Conservation (phyloP, 176 grass and related monocot species). For the Guadua angustifolia region DNA sequence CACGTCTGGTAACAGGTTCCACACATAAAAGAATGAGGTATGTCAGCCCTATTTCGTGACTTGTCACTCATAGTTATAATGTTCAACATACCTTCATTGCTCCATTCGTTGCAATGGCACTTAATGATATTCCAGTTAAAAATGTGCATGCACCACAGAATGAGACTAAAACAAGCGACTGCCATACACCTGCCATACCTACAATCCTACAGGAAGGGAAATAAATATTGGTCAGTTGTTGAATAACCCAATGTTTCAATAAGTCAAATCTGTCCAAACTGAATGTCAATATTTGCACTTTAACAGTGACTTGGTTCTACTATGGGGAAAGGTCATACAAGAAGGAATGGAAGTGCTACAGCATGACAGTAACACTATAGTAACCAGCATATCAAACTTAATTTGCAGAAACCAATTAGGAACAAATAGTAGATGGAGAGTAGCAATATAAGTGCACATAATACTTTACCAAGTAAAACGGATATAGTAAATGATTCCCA, state of each 20-base stretch:
- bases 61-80: not conserved
- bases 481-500: constrained; percentile 99
- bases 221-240: constrained; percentile 27
- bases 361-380: not conserved
- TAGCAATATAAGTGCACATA: constrained; percentile 1
- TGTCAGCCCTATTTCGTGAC: constrained; percentile 11
- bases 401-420: constrained; percentile 15
- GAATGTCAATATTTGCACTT: not conserved
- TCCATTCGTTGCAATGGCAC: constrained; percentile 98
- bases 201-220: constrained; percentile 82
- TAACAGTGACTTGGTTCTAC: constrained; percentile 15
- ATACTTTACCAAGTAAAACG: constrained; percentile 91
- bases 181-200: constrained; percentile 90
- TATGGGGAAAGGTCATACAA: constrained; percentile 28
- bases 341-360: constrained; percentile 13
- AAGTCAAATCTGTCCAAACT: constrained; percentile 22
- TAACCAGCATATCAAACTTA: constrained; percentile 12
- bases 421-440: not conserved
- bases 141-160: constrained; percentile 95
- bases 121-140: constrained; percentile 91
- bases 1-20: constrained; percentile 1
- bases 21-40: not conserved
- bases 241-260: constrained; percentile 9
- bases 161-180: constrained; percentile 81
- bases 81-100: constrained; percentile 87